Base-by-base conservation (phyloP, 768 basidiomycete genomes). In the Rhodotorula toruloides region DNA sequence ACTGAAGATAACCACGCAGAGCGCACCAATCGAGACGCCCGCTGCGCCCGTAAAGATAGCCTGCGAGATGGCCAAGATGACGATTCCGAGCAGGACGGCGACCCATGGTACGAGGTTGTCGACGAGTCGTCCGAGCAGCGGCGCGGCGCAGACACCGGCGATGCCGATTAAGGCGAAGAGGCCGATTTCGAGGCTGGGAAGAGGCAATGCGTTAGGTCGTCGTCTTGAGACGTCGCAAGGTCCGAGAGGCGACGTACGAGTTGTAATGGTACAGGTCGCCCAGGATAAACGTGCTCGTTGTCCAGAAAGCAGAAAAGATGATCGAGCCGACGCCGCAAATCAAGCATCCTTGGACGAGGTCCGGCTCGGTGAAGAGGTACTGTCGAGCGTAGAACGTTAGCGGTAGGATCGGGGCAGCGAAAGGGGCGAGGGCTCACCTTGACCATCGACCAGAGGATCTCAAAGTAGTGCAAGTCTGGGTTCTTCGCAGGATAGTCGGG, bases 401-500 rank as follows among this genome's bases (percentile, higher is more conserved):
- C 25, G 42, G 10, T 2, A 27, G 14, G 42, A 4, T 9, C 21
- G n/a, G 3, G 1, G 22, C 31, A 8, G 37, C 37, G 27, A 17
- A 19, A 43, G 43, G 22, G 4, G 10, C 1, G n/a, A 19, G 6
- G 39, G 19, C 56, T 11, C 21, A 22, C 89, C 74, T 69, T 84
- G 83, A 73, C 89, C 80, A 68, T 89, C 76, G 65, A 82, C 79
- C 4, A 84, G 39, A 89, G 77, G 52, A 91, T 86, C 25, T 84
- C 77, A 70, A 79, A 81, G 77, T 91, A 91, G 5, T 84, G 83
- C 67, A 89, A 59, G 52, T 83, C 78, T 16, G 73, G 72, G 16
- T 76, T 76, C 75, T 88, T 90, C 19, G 86, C 83, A 2, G 89
- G 90, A 73, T 88, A 91, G 77, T 93, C 90, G 1, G 90, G 90